Percentiles rank a stretch among this genome's conserved stretches.
Conservation (phyloP, 805 yeast genomes). For the Candida sphagnicola region DNA sequence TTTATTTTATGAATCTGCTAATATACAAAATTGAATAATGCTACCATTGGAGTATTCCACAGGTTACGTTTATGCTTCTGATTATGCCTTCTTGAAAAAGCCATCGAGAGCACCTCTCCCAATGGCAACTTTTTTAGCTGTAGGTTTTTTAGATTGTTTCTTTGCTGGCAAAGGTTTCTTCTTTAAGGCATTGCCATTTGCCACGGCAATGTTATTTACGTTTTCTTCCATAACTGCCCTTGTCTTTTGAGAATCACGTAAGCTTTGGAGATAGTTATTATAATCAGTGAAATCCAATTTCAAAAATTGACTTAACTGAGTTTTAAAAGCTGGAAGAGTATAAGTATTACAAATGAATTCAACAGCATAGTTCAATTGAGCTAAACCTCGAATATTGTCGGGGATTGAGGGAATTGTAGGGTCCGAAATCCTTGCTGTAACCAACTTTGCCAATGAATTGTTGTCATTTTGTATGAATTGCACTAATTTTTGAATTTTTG, state of each 20-base stretch:
- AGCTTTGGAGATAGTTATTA: conserved; percentile 12
- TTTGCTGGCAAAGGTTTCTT: conserved; percentile 19
- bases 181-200: conserved; percentile 17
- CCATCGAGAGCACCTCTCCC: conserved; percentile 70
- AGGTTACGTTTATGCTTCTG: too few species aligned
- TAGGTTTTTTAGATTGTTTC: conserved; percentile 18
- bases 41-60: background rate
- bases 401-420: conserved; percentile 19
- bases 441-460: conserved; percentile 13
- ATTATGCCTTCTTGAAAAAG: conserved; percentile 44
- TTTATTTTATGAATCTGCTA: conserved; percentile 1
- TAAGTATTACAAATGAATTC: conserved; percentile 45
- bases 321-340: conserved; percentile 23
- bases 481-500: conserved; percentile 31
- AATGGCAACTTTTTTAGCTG: conserved; percentile 41
- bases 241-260: conserved; percentile 17
- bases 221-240: conserved; percentile 21
- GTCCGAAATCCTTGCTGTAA: conserved; percentile 17
- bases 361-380: conserved; percentile 39
- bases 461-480: conserved; percentile 7
- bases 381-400: conserved; percentile 7
- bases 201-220: conserved; percentile 17
- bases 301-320: conserved; percentile 13
- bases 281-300: conserved; percentile 18
- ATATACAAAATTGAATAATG: background rate